Evolutionary conservation across 164 flowering plant species (phyloP).

Genomic region (Houttuynia cordata): DNA sequence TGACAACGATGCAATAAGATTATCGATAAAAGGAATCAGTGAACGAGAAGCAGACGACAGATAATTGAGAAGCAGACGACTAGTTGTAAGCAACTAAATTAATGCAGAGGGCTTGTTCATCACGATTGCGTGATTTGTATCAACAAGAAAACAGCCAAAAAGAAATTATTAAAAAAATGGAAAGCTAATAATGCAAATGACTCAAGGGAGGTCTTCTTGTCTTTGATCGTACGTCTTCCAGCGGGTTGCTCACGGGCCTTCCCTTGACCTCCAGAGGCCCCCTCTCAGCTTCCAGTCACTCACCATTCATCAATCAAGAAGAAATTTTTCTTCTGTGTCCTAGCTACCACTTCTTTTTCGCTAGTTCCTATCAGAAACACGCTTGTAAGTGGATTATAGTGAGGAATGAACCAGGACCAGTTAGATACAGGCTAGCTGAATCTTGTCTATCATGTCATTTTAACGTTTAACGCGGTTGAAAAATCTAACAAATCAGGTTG

Average conservation of each 20-base stretch:
- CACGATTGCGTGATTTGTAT: not conserved
- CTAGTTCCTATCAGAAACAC: not conserved
- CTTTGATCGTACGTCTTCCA: not conserved
- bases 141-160: not conserved
- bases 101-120: no score
- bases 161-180: not conserved
- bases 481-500: no score
- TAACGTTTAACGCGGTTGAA: no score
- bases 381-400: not conserved
- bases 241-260: not conserved
- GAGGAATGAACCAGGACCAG: not conserved
- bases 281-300: no score
- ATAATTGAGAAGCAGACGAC: not conserved
- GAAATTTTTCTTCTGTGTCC: no score
- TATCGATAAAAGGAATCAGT: not conserved
- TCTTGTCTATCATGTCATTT: no score
- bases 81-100: no score
- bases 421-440: no score
- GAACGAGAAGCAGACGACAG: no score
- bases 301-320: not conserved
- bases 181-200: not conserved
- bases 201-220: not conserved
- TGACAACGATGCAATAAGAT: not conserved
- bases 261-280: no score
- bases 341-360: not conserved